These are phyloP conservation scores for Collybia mongolica DNA, from an alignment of 768 basidiomycete genomes.

Conservation along the genomic window DNA sequence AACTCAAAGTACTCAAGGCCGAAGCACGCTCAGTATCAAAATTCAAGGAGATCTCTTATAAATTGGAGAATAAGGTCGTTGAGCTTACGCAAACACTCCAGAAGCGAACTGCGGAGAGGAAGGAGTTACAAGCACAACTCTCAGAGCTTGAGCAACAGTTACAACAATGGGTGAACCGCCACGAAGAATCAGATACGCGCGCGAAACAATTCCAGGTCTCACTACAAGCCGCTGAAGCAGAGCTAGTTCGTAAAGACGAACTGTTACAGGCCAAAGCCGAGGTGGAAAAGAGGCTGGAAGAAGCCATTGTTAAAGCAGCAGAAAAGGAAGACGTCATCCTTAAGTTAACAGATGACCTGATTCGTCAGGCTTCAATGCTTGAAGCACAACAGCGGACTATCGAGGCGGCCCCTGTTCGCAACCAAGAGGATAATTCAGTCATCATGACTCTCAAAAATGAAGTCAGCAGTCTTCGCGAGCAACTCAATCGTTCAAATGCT, in stretches of 20 bases:
- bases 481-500: constrained; percentile 94
- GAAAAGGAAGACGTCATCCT: constrained; percentile 87
- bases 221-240: constrained; percentile 68
- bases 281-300: constrained; percentile 78
- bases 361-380: constrained; percentile 69
- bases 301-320: constrained; percentile 63
- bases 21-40: constrained; percentile 97
- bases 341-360: constrained; percentile 76
- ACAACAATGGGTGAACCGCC: constrained; percentile 78
- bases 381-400: constrained; percentile 74
- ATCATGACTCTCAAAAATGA: constrained; percentile 90
- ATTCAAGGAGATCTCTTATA: constrained; percentile 98
- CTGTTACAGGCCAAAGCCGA: constrained; percentile 75
- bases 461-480: constrained; percentile 89
- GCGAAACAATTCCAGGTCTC: constrained; percentile 71
- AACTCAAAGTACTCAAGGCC: constrained; percentile 78
- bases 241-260: constrained; percentile 69
- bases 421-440: constrained; percentile 81
- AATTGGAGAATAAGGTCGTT: constrained; percentile 98
- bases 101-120: constrained; percentile 87
- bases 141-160: constrained; percentile 82
- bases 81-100: constrained; percentile 95
- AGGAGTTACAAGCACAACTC: constrained; percentile 76
- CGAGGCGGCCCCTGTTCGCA: constrained; percentile 62
- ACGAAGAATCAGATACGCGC: constrained; percentile 82